Evolutionary conservation across 2,329 filamentous ascomycete species (phyloP).

Genomic region (Microsporum ferrugineum): DNA sequence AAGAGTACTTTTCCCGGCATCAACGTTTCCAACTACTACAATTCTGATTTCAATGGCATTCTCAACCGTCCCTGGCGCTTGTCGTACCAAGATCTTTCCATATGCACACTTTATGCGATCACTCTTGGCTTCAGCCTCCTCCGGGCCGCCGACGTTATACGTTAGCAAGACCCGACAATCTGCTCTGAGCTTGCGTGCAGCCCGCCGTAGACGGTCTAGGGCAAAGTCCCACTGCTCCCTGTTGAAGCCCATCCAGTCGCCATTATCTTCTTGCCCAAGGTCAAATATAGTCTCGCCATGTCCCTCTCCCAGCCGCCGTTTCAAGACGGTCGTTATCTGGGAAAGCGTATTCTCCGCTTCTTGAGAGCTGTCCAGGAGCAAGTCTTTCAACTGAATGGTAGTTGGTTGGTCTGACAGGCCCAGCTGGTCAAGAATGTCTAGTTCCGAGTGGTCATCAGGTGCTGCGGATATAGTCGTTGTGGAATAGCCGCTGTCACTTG

Average conservation of each 20-base stretch:
- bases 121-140: slow-evolving; percentile 55
- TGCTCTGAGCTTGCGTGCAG: slow-evolving; percentile 54
- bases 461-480: slow-evolving; percentile 25
- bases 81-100: slow-evolving; percentile 78
- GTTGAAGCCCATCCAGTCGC: slow-evolving; percentile 68
- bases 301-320: slow-evolving; percentile 64
- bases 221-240: slow-evolving; percentile 65
- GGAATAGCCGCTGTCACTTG: slow-evolving; percentile 33
- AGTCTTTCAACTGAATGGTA: slow-evolving; percentile 58
- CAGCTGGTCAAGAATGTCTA: slow-evolving; percentile 76
- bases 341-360: slow-evolving; percentile 49
- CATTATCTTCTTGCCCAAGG: slow-evolving; percentile 79
- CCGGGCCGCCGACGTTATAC: slow-evolving; percentile 71
- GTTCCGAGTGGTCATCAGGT: slow-evolving; percentile 66
- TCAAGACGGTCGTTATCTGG: slow-evolving; percentile 54
- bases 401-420: slow-evolving; percentile 53
- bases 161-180: slow-evolving; percentile 76
- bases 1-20: slow-evolving; percentile 94
- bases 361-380: slow-evolving; percentile 51
- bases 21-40: slow-evolving; percentile 94
- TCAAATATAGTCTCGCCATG: slow-evolving; percentile 87
- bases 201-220: slow-evolving; percentile 52
- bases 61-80: slow-evolving; percentile 61
- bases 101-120: slow-evolving; percentile 62
- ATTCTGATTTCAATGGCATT: slow-evolving; percentile 92